Evolutionary conservation across 1,284 basidiomycete genomes (phyloP), one percentile per base, ranked within the genome.

Genomic region (Puccinia brachypodii): DNA sequence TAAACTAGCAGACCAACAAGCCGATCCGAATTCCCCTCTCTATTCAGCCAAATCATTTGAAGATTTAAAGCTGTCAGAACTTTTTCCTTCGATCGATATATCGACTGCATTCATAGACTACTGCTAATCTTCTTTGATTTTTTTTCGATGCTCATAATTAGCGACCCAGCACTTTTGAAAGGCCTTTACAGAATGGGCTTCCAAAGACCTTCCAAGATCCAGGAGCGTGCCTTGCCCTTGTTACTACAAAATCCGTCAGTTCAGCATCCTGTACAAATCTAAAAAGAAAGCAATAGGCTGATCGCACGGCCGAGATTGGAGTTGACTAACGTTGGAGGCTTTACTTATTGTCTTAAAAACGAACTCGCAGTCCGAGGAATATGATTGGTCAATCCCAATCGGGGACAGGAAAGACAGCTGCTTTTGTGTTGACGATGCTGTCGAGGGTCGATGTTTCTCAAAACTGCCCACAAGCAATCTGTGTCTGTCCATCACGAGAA

Each of bases 331-430:
- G n/a, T 13, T 33, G 14, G 50, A 50, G 14, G 3, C 22, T 44
- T 36, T 36, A 66, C 56, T 14, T 31, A 42, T 62, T 47, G 72
- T 71, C 58, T 62, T 69, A 81, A 50, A 50, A 50, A 22, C 62
- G 3, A 44, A 3, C n/a, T n/a, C n/a, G n/a, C 50, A 97, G 95
- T 25, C 93, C 96, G 8, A 92, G 92, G 82, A 99, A 99, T 88
- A 96, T 99, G 92, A 99, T 99, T 87, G 97, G 95, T 13, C 97
- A 99, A 88, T 98, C 95, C 72, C 97, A 99, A 87, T 99, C 97
- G 33, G 97, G 97, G 60, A 99, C 97, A 9, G 97, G 97, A 81
- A 99, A 99, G 89, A 99, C 97, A 3, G 97, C 97, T 7, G 97
- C 97, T 1, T 99, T 99, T 87, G 94, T 96, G 16, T 89, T 99